phyloP scores from a whole-genome alignment of 2,329 filamentous ascomycete genomes.

The Neonectria magnoliae region DNA sequence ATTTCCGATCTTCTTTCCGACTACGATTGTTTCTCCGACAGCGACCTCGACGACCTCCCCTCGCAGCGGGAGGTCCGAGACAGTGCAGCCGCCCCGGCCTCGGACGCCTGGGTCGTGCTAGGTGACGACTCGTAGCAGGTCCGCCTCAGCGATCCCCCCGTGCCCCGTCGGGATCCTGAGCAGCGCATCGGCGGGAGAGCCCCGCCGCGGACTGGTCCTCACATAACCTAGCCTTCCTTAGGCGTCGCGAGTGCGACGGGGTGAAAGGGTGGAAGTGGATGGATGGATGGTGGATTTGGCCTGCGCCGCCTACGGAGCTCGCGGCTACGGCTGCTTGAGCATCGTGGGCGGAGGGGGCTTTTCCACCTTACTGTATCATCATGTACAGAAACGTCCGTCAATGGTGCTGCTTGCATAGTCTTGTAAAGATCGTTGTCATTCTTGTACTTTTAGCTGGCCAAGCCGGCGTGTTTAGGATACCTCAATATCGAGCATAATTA shows the following conservation, averaged over 20 bases:
- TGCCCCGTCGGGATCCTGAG: conserved; percentile 42
- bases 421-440: conserved; percentile 31
- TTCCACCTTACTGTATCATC: conserved; percentile 2
- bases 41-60: conserved; percentile 47
- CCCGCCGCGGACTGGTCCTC: conserved; percentile 53
- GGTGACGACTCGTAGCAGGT: conserved; percentile 59
- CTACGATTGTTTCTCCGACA: conserved; percentile 51
- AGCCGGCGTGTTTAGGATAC: conserved; percentile 8
- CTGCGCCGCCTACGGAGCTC: conserved; percentile 35
- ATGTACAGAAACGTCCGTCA: conserved; percentile 19
- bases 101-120: conserved; percentile 55
- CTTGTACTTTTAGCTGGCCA: conserved; percentile 23
- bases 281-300: background rate
- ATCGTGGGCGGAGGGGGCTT: conserved; percentile 24
- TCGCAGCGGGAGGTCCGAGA: conserved; percentile 46
- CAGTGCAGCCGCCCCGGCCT: conserved; percentile 40
- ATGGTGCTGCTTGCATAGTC: conserved; percentile 36
- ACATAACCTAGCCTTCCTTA: conserved; percentile 37
- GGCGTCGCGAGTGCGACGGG: conserved; percentile 17
- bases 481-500: background rate
- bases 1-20: conserved; percentile 48
- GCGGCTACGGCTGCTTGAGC: conserved; percentile 39
- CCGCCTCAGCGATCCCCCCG: conserved; percentile 47
- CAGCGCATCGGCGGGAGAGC: conserved; percentile 41
- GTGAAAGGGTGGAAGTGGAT: conserved; percentile 24